These are phyloP conservation scores for Rhodotorula kratochvilovae DNA, from an alignment of 768 basidiomycete genomes.

Conservation along the genomic window DNA sequence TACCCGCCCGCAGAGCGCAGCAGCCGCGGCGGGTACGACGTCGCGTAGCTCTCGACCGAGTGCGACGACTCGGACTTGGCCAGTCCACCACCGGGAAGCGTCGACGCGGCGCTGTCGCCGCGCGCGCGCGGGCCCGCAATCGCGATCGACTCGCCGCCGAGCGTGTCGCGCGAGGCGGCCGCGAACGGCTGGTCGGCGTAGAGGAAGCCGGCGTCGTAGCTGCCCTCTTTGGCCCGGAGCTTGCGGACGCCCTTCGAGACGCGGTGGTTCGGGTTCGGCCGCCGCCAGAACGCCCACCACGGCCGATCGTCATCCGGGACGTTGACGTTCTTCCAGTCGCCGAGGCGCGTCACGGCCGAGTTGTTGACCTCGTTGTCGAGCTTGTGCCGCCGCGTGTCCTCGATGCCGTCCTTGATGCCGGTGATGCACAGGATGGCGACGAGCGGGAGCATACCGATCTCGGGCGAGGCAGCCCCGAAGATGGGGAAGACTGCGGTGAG, in stretches of 20 bases:
- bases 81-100: not conserved
- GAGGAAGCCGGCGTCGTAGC: constrained; percentile 41
- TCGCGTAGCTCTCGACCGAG: constrained; percentile 25
- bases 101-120: constrained; percentile 5
- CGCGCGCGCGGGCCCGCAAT: constrained; percentile 2
- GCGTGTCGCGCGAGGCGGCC: constrained; percentile 24
- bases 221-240: constrained; percentile 72
- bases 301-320: constrained; percentile 69
- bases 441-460: constrained; percentile 76
- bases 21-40: constrained; percentile 26
- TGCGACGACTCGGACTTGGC: not conserved
- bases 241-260: constrained; percentile 80
- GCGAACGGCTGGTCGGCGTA: constrained; percentile 27
- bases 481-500: constrained; percentile 68
- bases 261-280: constrained; percentile 60
- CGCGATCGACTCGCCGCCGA: constrained; percentile 17
- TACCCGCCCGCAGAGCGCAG: constrained; percentile 5
- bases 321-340: constrained; percentile 86
- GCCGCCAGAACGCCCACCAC: constrained; percentile 61
- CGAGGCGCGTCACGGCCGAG: constrained; percentile 82
- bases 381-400: constrained; percentile 83
- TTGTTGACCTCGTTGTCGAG: constrained; percentile 94
- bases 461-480: constrained; percentile 80
- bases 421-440: constrained; percentile 82
- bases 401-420: constrained; percentile 89